Base-by-base conservation (phyloP, 106 monocot species). In the Dendrobium huoshanense region DNA sequence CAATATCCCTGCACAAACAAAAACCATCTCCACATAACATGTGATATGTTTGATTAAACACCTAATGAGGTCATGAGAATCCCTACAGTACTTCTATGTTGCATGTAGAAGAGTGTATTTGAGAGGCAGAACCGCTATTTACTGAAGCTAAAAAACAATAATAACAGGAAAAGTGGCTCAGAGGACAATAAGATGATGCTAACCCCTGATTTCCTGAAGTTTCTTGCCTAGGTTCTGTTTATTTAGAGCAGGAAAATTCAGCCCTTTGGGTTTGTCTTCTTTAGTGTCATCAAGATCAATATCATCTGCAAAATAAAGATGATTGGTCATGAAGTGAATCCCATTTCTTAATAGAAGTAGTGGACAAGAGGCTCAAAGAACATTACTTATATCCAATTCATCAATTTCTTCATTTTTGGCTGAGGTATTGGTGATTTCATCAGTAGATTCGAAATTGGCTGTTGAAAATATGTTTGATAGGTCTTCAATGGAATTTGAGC, bases 341-440 rank as follows among this genome's bases (percentile, higher is more conserved):
- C 4, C 8, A 1, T 77, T 24, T 11, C 44, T 74, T 0, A 77
- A 81, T 13, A 77, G 24, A 59, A 79, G 61, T 15, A 65, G 10
- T 48, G 25, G 75, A 42, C 75, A 2, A 78, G 72, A 78, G 31
- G 70, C 24, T 61, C 19, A 74, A 0, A 51, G 76, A 25, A 37
- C 15, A 70, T 70, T 89, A 89, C 92, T 87, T 82, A 92, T 92
- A 84, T 87, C 83, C 76, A 92, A 74, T 33, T 89, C 87, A 51
- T 67, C 85, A 72, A 86, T 81, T 75, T 85, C 82, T 37, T 82
- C 81, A 77, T 83, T 55, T 82, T 79, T 79, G 59, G 51, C 41
- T 68, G 84, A 75, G 56, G 20, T 79, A 37, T 83, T 61, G 47
- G 77, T 81, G 72, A 22, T 84, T 79, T 73, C 83, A 79, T 41